Evolutionary conservation across 345 rosid genomes (phyloP), one percentile per base, ranked within the genome.

Genomic region (Mangifera indica): DNA sequence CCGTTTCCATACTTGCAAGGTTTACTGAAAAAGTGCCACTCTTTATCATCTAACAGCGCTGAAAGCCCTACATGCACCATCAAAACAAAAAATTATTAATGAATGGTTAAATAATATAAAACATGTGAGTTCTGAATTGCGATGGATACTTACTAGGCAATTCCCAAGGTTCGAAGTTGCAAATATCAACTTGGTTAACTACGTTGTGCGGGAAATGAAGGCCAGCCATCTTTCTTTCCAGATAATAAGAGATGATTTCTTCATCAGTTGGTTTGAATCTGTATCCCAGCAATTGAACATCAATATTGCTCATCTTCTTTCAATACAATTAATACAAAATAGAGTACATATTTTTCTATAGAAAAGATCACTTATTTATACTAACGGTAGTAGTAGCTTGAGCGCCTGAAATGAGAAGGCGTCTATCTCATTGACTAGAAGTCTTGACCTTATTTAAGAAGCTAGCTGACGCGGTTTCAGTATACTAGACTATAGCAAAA

Each of bases 21-120:
- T 0, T 52, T 69, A 7, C 62, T 54, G 53, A 79, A 87, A 66
- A 84, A 83, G 60, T 74, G 75, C 87, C 89, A 86, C 5, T 54
- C 76, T 10, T 15, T 76, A 77, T 82, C 81, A 0, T 56, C 45
- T 3, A 72, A 0, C 11, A 15, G 2, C 17, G 29, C 21, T 14
- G 55, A 48, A 45, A 0, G 3, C 0, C 15, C 68, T 64, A 1
- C 37, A 64, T 13, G 5, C 25, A 17, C 0, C 6, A 5, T 13
- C 6, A 13, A 3, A 49, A 49, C 5, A n/a, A 37, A 17, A n/a
- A 49, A 13, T 49, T 11, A 29, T 1, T 1, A 15, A 49, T 15
- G 5, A 13, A 49, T 15, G 18, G 15, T 3, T 49, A 37, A 37
- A 3, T 1, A 29, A 29, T 29, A n/a, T 29, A 6, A 13, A 59